A percentile compares a stretch with the other conserved stretches of the same genome.
Evolutionary conservation across 179 eudicot species (phyloP).

Genomic region (Amaranthus tricolor): DNA sequence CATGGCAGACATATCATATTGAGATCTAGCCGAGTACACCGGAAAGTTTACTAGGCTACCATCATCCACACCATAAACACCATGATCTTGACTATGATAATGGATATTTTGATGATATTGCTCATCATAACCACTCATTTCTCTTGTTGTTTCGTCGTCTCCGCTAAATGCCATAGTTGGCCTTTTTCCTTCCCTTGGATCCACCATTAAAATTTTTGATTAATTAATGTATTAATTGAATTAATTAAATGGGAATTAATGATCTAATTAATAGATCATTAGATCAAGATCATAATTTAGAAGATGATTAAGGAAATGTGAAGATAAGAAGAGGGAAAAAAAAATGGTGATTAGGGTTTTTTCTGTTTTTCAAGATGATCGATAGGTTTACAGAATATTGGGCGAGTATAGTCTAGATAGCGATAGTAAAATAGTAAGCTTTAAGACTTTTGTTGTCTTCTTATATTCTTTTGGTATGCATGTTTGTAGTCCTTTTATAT

Average conservation of each 20-base stretch:
- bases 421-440: conserved; percentile 13
- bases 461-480: neutral
- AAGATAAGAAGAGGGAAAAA: conserved; percentile 7
- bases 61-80: neutral
- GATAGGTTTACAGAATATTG: conserved; percentile 16
- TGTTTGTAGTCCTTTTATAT: too few species aligned
- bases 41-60: conserved; percentile 32
- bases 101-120: neutral
- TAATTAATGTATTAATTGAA: neutral
- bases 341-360: conserved; percentile 29
- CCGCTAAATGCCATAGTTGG: conserved; percentile 24
- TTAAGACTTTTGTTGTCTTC: conserved; percentile 22
- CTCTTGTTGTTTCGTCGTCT: conserved; percentile 27
- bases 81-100: neutral
- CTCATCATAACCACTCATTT: neutral
- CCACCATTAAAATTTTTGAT: conserved; percentile 4
- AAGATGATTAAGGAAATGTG: neutral
- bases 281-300: neutral
- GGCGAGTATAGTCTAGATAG: neutral
- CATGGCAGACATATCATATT: conserved; percentile 55
- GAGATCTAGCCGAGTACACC: conserved; percentile 46
- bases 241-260: neutral
- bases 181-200: conserved; percentile 45
- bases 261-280: neutral
- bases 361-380: neutral